A percentile compares a stretch with the other conserved stretches of the same genome.
Evolutionary conservation across 768 basidiomycete species (phyloP).

Genomic region (Pleurotus cornucopiae): DNA sequence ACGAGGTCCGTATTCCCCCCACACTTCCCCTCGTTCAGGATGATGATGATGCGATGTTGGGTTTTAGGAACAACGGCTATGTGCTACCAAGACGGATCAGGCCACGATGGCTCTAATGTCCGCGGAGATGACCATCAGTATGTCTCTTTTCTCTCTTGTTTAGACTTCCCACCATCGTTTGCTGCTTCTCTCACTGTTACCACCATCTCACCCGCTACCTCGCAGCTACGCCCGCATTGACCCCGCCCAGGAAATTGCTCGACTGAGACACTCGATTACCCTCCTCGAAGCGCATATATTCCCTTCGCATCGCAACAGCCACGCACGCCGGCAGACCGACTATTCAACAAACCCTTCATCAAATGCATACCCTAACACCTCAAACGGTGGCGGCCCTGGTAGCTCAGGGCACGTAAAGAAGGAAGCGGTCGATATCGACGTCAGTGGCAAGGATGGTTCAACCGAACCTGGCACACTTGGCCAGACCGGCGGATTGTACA

Average conservation of each 20-base stretch:
- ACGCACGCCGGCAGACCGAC: conserved; percentile 28
- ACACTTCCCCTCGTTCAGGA: conserved; percentile 15
- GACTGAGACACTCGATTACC: conserved; percentile 64
- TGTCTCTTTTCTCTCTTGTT: conserved; percentile 22
- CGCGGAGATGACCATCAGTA: conserved; percentile 63
- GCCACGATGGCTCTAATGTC: conserved; percentile 52
- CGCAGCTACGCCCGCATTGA: conserved; percentile 46
- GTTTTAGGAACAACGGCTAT: conserved; percentile 67
- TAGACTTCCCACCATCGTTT: neutral
- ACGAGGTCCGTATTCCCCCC: conserved; percentile 47
- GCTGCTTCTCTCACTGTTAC: conserved; percentile 3
- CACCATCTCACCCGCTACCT: conserved; percentile 9
- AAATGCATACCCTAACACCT: no score
- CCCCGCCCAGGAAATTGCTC: conserved; percentile 62
- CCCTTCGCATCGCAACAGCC: conserved; percentile 34
- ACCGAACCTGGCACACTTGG: conserved; percentile 59
- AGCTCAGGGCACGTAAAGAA: conserved; percentile 42
- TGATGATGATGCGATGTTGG: conserved; percentile 2
- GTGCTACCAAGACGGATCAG: conserved; percentile 76
- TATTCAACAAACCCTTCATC: no score
- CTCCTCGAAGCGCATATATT: conserved; percentile 60
- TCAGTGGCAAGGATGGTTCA: neutral
- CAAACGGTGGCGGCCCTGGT: neutral
- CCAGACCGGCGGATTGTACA: conserved; percentile 65
- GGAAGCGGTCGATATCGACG: conserved; percentile 44